These are phyloP conservation scores for Nothopassalora personata DNA, from an alignment of 2,329 filamentous ascomycete species.

Conservation along the genomic window DNA sequence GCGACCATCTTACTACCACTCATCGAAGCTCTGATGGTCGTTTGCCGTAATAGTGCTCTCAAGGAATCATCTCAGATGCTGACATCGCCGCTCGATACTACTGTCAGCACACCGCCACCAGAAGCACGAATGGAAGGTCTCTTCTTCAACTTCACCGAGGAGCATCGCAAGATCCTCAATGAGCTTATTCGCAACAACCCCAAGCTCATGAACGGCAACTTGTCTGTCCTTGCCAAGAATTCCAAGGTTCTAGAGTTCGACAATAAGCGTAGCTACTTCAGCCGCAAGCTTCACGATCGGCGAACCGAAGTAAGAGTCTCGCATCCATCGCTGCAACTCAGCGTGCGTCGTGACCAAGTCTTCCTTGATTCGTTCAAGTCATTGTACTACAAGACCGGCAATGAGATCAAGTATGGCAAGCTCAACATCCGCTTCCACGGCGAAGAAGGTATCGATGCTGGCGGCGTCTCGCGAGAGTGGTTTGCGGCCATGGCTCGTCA, in stretches of 20 bases:
- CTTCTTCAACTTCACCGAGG: slow-evolving; percentile 97
- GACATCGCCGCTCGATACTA: slow-evolving; percentile 20
- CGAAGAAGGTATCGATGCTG: slow-evolving; percentile 95
- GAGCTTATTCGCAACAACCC: slow-evolving; percentile 96
- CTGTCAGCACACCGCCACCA: slow-evolving; percentile 66
- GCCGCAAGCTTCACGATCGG: slow-evolving; percentile 77
- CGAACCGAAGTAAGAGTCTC: slow-evolving; percentile 65
- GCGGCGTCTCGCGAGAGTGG: slow-evolving; percentile 96
- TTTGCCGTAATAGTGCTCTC: slow-evolving; percentile 93
- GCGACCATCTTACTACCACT: slow-evolving; percentile 90
- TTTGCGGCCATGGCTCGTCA: slow-evolving; percentile 95
- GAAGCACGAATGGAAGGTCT: slow-evolving; percentile 79
- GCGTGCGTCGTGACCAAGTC: slow-evolving; percentile 86
- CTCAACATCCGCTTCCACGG: slow-evolving; percentile 95
- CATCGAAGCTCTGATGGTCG: slow-evolving; percentile 96
- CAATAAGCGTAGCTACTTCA: slow-evolving; percentile 99
- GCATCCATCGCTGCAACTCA: slow-evolving; percentile 74
- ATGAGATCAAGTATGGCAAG: slow-evolving; percentile 99
- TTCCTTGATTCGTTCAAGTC: slow-evolving; percentile 98
- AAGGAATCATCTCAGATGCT: slow-evolving; percentile 60
- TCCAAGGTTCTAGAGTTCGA: slow-evolving; percentile 98
- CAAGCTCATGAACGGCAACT: slow-evolving; percentile 97
- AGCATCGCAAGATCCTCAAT: slow-evolving; percentile 95
- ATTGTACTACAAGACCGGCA: slow-evolving; percentile 92
- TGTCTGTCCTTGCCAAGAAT: slow-evolving; percentile 93